Evolutionary conservation across 345 rosid genomes (phyloP).

Genomic region (Citrus hindsii): DNA sequence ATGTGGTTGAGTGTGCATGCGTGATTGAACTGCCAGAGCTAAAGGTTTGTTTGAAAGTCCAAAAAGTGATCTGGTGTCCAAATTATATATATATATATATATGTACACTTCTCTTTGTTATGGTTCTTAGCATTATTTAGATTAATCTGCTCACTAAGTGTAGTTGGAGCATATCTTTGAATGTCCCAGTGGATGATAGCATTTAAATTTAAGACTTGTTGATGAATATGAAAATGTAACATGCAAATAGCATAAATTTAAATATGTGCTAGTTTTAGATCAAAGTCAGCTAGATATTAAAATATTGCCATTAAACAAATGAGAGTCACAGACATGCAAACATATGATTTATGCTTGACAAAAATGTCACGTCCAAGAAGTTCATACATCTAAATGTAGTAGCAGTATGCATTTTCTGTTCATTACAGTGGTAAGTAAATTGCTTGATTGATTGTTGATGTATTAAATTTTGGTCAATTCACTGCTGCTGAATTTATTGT

Average conservation of each 20-base stretch:
- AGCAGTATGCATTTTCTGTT: not conserved
- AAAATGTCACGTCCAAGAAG: not conserved
- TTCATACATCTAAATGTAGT: not conserved
- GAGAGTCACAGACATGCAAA: not conserved
- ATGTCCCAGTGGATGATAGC: not conserved
- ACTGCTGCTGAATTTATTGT: not conserved
- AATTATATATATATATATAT: not conserved
- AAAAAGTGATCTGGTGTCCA: not conserved
- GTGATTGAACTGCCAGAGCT: conserved; percentile 88
- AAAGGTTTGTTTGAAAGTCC: conserved; percentile 37
- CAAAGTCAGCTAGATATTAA: not conserved
- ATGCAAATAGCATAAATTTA: not conserved
- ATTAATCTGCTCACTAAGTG: not conserved
- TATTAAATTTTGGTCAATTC: not conserved
- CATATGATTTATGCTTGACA: not conserved
- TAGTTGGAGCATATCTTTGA: not conserved
- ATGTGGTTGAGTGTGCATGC: conserved; percentile 93
- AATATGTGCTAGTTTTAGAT: not conserved
- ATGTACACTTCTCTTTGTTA: not conserved
- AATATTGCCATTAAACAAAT: not conserved
- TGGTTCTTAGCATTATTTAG: not conserved
- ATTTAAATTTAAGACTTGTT: not conserved
- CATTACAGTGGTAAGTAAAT: not conserved
- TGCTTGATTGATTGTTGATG: not conserved
- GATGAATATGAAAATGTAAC: not conserved